These are phyloP conservation scores for Dunaliella primolecta DNA, from an alignment of 139 green algal genomes.

Conservation along the genomic window DNA sequence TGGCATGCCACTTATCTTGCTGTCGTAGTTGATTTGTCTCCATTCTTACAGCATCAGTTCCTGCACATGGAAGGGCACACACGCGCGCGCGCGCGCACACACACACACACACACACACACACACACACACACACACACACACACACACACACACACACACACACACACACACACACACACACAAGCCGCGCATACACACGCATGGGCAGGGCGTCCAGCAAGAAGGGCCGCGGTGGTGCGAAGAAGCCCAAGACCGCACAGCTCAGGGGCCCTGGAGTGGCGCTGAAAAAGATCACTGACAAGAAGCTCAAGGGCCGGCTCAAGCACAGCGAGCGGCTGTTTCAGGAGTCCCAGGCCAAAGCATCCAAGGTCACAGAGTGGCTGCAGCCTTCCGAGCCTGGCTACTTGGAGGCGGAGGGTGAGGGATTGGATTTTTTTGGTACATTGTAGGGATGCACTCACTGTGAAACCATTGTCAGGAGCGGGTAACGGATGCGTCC, in stretches of 20 bases:
- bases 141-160: not conserved
- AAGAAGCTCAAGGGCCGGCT: conserved; percentile 86
- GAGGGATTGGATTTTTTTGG: too few species aligned
- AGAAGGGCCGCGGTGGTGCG: not conserved
- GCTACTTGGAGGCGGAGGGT: conserved; percentile 84
- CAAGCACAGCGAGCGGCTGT: conserved; percentile 57
- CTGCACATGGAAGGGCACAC: too few species aligned
- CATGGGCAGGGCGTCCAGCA: not conserved
- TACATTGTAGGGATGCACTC: too few species aligned
- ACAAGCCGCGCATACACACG: too few species aligned
- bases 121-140: not conserved
- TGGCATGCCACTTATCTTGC: too few species aligned
- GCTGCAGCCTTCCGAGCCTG: conserved; percentile 77
- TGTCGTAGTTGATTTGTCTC: too few species aligned
- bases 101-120: not conserved
- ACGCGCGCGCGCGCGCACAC: not conserved
- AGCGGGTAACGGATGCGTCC: too few species aligned
- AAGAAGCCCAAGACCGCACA: not conserved
- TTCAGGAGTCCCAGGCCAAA: conserved; percentile 52
- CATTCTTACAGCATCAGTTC: too few species aligned
- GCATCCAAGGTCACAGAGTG: conserved; percentile 68
- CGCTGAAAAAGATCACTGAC: conserved; percentile 56
- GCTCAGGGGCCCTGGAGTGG: conserved; percentile 24
- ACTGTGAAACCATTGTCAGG: too few species aligned
- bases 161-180: not conserved